Evolutionary conservation across 352 stramenopile species (phyloP), one percentile per base, ranked within the genome.

Genomic region (Stramenopiles sp.): DNA sequence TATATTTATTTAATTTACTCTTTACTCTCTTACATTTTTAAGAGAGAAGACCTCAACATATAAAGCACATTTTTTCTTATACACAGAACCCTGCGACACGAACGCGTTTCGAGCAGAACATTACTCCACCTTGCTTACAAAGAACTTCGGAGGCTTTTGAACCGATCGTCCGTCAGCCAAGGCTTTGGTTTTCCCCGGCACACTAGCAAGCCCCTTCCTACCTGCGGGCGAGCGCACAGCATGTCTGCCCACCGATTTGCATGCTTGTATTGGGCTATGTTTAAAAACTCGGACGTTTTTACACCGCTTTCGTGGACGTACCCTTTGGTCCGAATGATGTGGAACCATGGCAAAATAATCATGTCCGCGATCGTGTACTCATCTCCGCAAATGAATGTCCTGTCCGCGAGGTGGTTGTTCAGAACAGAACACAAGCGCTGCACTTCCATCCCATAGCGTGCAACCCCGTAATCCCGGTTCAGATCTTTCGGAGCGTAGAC

Each of bases 311-410:
- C 76, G 0, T 77, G 78, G 68, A 81, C 69, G 32, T 79, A 78
- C 35, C 2, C 53, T 6, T 2, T 33, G 53, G 33, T 71, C 35
- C 31, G 53, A 0, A 85, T 73, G 30, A 63, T 37, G 31, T 79
- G 77, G 73, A 87, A 82, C 85, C 86, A 92, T 1, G 86, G 83
- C 30, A 80, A 85, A 76, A 82, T 82, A 36, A 80, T 82, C 68
- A 92, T 88, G 76, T 92, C 86, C 0, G 84, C 85, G 63, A 92
- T 81, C 1, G 85, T 87, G 76, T 86, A 88, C 69, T 89, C 80
- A 3, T 88, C 79, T 31, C 83, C 83, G 4, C 43, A 63, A 63
- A 63, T 63, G 43, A 18, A 63, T 63, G 12, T 63, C 25, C 25
- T 63, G 25, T 63, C 75, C 35, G 78, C 49, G 3, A 90, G 78